Base-by-base conservation (phyloP, 129 eudicot genomes). In the Flaveria ramosissima region DNA sequence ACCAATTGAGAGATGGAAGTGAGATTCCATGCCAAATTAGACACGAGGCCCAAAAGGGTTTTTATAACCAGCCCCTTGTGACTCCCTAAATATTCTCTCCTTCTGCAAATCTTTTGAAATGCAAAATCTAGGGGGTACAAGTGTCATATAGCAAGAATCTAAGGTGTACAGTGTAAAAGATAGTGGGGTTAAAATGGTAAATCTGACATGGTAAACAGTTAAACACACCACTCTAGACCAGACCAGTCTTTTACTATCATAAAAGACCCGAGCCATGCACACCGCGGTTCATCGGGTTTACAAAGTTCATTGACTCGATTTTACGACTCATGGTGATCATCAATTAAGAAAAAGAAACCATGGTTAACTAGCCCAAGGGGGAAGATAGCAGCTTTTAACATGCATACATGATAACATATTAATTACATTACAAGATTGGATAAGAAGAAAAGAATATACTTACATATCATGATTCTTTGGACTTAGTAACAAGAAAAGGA, bases 401-500 rank as follows among this genome's bases (percentile, higher is more conserved):
- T 59, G 46, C 73, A 68, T 68, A 67, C 50, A 68, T 78, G 57
- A 70, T 15, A 73, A 73, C 41, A 68, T 27, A 45, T 65, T 51
- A 71, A 32, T 57, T 51, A 77, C 48, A 84, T 27, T 65, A 69
- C 50, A 74, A 52, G 80, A 77, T 20, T 42, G 62, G 60, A 42
- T 9, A 19, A 64, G 62, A 70, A 51, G 64, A 72, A 80, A 77
- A 84, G 79, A 73, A 62, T 73, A 78, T 39, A 61, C 71, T 68
- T 17, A 63, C 52, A 65, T 84, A 68, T 62, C 70, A 75, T 79
- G 64, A 56, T 62, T 53, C 70, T 67, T 63, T 69, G 77, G 69
- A 81, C 78, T 78, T 42, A 71, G 73, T 26, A 32, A 73, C 63
- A 79, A 83, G 75, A 74, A 83, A 79, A 78, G 68, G 73, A 81